Conservation (phyloP, 495 filamentous ascomycete species). For the Neurospora tetrasperma region DNA sequence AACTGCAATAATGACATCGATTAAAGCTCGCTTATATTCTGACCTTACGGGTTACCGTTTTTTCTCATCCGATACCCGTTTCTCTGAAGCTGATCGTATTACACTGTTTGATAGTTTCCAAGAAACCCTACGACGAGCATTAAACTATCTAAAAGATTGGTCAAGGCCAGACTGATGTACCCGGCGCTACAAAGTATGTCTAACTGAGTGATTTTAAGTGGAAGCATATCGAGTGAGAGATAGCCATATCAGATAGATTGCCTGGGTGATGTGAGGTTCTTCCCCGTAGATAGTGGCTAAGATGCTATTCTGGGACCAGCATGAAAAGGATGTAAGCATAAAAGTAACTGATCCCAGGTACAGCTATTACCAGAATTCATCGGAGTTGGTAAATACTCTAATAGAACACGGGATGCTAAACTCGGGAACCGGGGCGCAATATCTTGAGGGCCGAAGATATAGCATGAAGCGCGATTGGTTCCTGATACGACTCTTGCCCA, state of each 20-base stretch:
- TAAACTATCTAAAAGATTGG: no score
- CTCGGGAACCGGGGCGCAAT: background rate
- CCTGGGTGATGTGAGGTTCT: background rate
- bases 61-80: no score
- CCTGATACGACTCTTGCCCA: background rate
- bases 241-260: background rate
- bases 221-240: no score
- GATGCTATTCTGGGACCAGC: background rate
- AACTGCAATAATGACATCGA: background rate
- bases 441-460: background rate
- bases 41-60: background rate
- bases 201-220: no score
- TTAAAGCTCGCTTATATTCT: background rate
- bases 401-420: background rate
- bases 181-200: no score
- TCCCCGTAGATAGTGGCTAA: background rate
- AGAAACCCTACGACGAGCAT: no score
- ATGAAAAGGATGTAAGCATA: background rate
- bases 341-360: background rate
- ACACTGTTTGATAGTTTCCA: no score
- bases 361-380: background rate
- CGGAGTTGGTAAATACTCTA: background rate
- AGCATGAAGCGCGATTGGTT: background rate
- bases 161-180: no score
- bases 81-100: no score